Evolutionary conservation across 1,139 yeast species (phyloP), one percentile per base, ranked within the genome.

Genomic region (Suhomyces maxii): DNA sequence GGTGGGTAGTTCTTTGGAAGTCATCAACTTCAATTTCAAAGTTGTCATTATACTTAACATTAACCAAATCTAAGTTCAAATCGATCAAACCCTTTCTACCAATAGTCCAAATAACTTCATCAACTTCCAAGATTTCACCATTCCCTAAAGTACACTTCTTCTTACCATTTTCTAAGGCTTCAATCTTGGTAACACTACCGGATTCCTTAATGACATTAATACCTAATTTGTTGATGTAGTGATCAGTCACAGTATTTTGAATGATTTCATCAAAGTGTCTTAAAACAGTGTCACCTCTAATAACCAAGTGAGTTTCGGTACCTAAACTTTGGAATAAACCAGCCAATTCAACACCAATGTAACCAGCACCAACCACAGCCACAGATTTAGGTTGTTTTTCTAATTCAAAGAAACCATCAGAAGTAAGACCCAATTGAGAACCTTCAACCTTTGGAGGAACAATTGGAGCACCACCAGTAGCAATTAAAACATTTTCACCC

Each of bases 361-460:
- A 93, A 40, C 99, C 99, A 35, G 97, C 97, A 56, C 99, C 99
- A 12, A 93, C 96, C 53, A 95, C 78, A 2, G 96, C 98, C 28
- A 93, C 99, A 44, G 83, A 77, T 68, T 89, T 85, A 41, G 99
- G 99, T 69, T 91, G 98, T 40, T 73, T 63, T 50, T 78, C 83
- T 55, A 93, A 75, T 53, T 79, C 82, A 61, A 93, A 93, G 67
- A 95, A 95, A 1, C 97, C 97, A 65, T 93, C 96, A 13, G 97
- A 89, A 45, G 89, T 84, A 53, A 82, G 85, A 52, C 97, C 98
- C 53, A 79, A 74, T 61, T 90, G 95, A 44, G 84, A 79, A 44
- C 98, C 98, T 47, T 84, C 86, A 42, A 90, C 81, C 23, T 72
- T 61, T 5, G 77, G 79, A 34, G 97, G 96, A 37, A 82, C 67